Evolutionary conservation across 1,139 yeast genomes (phyloP), one percentile per base, ranked within the genome.

Genomic region (Geotrichum restrictum): DNA sequence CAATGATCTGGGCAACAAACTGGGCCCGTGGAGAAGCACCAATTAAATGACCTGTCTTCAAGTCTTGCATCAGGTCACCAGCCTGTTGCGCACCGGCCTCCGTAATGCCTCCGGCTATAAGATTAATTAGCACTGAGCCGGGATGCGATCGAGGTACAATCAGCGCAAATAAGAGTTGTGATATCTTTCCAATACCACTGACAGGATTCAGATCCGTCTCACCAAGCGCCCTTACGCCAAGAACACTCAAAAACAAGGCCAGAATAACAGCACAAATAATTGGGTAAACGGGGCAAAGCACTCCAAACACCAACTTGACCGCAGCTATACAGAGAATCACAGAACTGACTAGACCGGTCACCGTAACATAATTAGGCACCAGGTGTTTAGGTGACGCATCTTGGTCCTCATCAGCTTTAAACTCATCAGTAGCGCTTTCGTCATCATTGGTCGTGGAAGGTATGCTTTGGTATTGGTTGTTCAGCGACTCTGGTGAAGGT

Each of bases 71-170:
- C 64, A 93, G 74, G 70, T 93, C 98, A 14, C 98, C 98, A 0
- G 98, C 97, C 69, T 93, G 98, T 69, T 93, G 98, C 1, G 98
- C 97, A 6, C 98, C 98, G 0, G 98, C 98, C 70, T 93, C 98
- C 0, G 98, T 95, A 33, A 93, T 83, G 6, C 96, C 98, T 14
- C 98, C 98, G 2, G 98, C 96, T 2, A 93, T 84, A 52, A 93
- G 74, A 65, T 93, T 93, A 48, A 89, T 82, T 39, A 93, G 72
- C 3, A 93, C 86, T 14, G 88, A 81, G 1, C 94, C 89, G 1
- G 95, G 95, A 57, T 84, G 86, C 46, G 75, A 69, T 14, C 75
- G 51, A 1, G 97, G 95, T n/a, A 89, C 76, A 3, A 91, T 76
- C 7, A 87, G 65, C 0, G 97, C 96, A 70, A 93, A 88, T 3